phyloP scores from a whole-genome alignment of 192 early-diverging fungal genomes.

The Chytriomyces sp. region DNA sequence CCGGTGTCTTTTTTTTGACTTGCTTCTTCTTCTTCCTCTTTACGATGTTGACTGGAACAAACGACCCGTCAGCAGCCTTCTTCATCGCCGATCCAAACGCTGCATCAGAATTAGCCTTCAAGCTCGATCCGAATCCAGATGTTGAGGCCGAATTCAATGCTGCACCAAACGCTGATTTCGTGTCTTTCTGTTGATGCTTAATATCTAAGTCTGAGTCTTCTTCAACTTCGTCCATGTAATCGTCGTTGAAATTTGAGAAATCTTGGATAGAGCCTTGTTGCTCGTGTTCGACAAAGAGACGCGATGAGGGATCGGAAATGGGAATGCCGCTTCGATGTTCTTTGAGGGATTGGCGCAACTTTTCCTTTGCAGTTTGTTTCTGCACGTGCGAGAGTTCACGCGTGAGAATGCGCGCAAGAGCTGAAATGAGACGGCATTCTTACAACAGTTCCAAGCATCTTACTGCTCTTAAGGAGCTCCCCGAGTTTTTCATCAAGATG shows the following conservation, averaged over 20 bases:
- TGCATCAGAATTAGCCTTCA: not conserved
- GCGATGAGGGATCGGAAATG: constrained; percentile 31
- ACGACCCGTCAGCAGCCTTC: constrained; percentile 23
- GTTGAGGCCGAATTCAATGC: constrained; percentile 13
- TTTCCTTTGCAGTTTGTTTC: constrained; percentile 50
- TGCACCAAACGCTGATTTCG: constrained; percentile 32
- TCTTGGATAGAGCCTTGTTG: not conserved
- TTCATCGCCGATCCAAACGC: constrained; percentile 37
- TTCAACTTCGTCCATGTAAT: constrained; percentile 12
- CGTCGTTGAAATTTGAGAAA: constrained; percentile 17
- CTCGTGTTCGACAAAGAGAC: constrained; percentile 42
- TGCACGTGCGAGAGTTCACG: not conserved
- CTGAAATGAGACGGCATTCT: not conserved
- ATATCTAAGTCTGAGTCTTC: not conserved
- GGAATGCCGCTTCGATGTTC: constrained; percentile 50
- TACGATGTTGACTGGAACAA: constrained; percentile 26
- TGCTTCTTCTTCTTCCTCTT: constrained; percentile 47
- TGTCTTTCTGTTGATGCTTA: not conserved
- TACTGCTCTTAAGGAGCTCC: constrained; percentile 46
- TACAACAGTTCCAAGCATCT: constrained; percentile 41
- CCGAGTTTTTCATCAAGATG: constrained; percentile 31
- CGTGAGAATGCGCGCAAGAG: constrained; percentile 2
- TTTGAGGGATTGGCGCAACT: constrained; percentile 44
- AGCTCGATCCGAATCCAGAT: constrained; percentile 5
- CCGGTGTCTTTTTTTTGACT: constrained; percentile 17